Evolutionary conservation across 2,329 filamentous ascomycete genomes (phyloP), one percentile per base, ranked within the genome.

Genomic region (Knoxdaviesia proteae): DNA sequence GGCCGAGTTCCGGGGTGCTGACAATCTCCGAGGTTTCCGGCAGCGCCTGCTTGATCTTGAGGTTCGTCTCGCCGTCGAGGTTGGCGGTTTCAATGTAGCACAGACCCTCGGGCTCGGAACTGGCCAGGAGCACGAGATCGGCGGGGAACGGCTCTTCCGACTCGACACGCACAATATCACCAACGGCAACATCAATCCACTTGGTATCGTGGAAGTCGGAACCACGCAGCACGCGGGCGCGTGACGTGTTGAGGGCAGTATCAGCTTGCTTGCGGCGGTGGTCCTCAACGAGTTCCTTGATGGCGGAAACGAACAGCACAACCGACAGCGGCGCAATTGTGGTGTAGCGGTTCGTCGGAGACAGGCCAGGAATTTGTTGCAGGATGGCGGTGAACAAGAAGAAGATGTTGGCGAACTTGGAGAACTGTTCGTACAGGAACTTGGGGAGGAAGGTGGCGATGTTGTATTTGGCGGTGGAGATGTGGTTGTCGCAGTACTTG

Each of bases 11-110:
- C 48, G 72, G 77, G 11, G 86, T 75, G 54, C 84, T 94, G 46
- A 98, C 86, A 55, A 94, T 68, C 47, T 80, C 69, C 9, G 81
- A 77, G 0, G 90, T 98, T 63, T 98, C 90, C 0, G 90, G 88
- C 43, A 94, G 77, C 2, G 78, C 88, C 63, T 98, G 90, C 63
- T 98, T 98, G 63, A 98, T 94, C 63, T 98, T 98, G 51, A 98
- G 64, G 56, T 98, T 98, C 20, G 90, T 98, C 61, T 98, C 90
- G 51, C 90, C 90, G 53, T 98, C 90, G 45, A 98, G 67, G 56
- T 98, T 98, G 30, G 90, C 88, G 2, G 90, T 98, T 62, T 98
- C 90, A 55, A 98, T 96, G 58, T 98, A 98, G 61, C 90, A 98
- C 44, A 98, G 64, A 52, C 90, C 90, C 63, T 98, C 90, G 1